Evolutionary conservation across 1,139 yeast genomes (phyloP).

Genomic region (Yamadazyma triangularis): DNA sequence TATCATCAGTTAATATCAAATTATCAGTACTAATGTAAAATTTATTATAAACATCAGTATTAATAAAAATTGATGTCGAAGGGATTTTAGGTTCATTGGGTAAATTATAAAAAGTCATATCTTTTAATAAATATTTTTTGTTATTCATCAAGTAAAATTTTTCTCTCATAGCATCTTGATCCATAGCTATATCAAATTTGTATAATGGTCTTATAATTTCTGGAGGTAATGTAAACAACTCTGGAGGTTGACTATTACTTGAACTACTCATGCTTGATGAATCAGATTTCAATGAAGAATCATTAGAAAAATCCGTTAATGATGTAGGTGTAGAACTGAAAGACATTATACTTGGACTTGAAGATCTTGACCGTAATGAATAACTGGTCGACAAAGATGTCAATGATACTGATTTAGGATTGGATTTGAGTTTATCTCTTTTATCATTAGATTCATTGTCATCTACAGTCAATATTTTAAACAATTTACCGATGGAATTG

Average conservation of each 20-base stretch:
- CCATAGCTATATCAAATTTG: constrained; percentile 44
- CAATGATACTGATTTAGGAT: constrained; percentile 28
- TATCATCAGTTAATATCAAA: constrained; percentile 2
- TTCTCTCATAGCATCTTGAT: constrained; percentile 38
- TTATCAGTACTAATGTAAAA: constrained; percentile 29
- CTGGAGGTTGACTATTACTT: constrained; percentile 36
- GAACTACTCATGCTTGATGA: constrained; percentile 8
- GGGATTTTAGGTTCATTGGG: constrained; percentile 31
- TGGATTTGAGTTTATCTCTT: constrained; percentile 11
- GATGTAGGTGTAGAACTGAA: constrained; percentile 39
- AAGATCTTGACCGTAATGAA: constrained; percentile 32
- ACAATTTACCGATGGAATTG: constrained; percentile 34
- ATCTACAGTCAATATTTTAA: constrained; percentile 33
- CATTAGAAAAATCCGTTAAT: constrained; percentile 30
- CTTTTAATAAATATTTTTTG: constrained; percentile 6
- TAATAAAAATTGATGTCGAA: constrained; percentile 30
- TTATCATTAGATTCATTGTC: constrained; percentile 11
- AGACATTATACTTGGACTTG: constrained; percentile 44
- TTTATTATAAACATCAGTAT: constrained; percentile 25
- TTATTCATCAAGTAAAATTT: constrained; percentile 22
- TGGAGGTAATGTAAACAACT: constrained; percentile 40
- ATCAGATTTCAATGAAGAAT: constrained; percentile 12
- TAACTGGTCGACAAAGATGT: constrained; percentile 35
- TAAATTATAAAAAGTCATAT: constrained; percentile 8
- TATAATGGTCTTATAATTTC: constrained; percentile 43